Percentiles rank a stretch among this genome's conserved stretches.
phyloP scores from a whole-genome alignment of 495 filamentous ascomycete genomes.

The Saxophila tyrrhenica region DNA sequence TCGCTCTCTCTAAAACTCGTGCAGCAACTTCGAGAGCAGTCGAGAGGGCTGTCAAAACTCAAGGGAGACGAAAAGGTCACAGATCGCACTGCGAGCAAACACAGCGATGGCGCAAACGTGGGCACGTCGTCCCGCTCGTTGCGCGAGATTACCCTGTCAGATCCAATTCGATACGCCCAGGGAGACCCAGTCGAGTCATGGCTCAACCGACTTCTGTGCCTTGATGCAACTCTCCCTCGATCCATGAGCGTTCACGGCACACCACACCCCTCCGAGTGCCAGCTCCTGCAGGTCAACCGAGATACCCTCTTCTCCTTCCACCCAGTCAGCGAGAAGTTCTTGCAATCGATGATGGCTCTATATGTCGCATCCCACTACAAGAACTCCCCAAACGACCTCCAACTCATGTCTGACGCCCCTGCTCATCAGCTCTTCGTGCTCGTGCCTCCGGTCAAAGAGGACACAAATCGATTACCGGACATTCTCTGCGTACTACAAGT shows the following conservation, averaged over 20 bases:
- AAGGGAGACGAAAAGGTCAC: constrained; percentile 50
- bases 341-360: constrained; percentile 95
- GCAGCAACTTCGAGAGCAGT: constrained; percentile 92
- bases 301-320: constrained; percentile 98
- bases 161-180: constrained; percentile 89
- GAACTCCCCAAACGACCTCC: constrained; percentile 94
- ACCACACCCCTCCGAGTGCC: constrained; percentile 80
- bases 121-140: constrained; percentile 64
- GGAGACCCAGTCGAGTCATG: constrained; percentile 90
- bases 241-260: constrained; percentile 70
- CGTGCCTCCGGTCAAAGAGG: constrained; percentile 73
- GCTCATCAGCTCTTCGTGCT: constrained; percentile 95
- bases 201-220: constrained; percentile 87
- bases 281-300: constrained; percentile 86
- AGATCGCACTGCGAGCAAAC: constrained; percentile 57
- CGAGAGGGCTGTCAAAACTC: constrained; percentile 45
- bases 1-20: constrained; percentile 95
- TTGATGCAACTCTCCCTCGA: constrained; percentile 78
- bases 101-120: constrained; percentile 49
- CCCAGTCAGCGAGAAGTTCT: constrained; percentile 87
- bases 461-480: constrained; percentile 70
- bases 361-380: constrained; percentile 99
- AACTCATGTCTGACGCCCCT: constrained; percentile 94
- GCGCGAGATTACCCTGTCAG: constrained; percentile 79
- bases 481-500: constrained; percentile 93